Conservation (phyloP, 306 rosid genomes). For the Purshia tridentata region DNA sequence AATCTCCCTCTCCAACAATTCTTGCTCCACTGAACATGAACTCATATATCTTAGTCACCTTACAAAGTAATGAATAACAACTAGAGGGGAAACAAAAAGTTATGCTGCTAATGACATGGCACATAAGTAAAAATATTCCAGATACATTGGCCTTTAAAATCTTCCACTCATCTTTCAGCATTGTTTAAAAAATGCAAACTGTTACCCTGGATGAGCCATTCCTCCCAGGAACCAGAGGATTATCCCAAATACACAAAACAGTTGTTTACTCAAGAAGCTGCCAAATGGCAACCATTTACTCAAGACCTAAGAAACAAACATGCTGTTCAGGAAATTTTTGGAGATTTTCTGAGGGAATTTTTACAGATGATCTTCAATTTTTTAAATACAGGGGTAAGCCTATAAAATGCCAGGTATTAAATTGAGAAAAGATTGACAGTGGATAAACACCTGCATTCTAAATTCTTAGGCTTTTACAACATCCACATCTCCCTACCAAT, state of each 20-base stretch:
- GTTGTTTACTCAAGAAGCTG: neutral
- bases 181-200: neutral
- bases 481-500: too few relatives aligned
- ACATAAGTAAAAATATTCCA: neutral
- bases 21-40: conserved; percentile 90
- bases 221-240: neutral
- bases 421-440: neutral
- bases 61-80: conserved; percentile 7
- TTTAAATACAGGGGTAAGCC: too few relatives aligned
- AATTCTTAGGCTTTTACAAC: neutral
- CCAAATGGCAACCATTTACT: neutral
- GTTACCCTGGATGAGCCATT: neutral
- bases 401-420: neutral
- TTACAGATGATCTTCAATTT: too few relatives aligned
- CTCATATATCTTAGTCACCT: conserved; percentile 39
- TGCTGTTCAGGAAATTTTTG: too few relatives aligned
- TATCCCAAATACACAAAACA: neutral
- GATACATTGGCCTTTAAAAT: neutral
- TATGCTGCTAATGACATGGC: neutral
- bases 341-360: too few relatives aligned
- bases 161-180: neutral
- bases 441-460: neutral
- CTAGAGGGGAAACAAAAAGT: neutral
- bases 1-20: conserved; percentile 96
- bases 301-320: too few relatives aligned